Evolutionary conservation across 192 early-diverging fungal species (phyloP).

Genomic region (Coemansia sp.): DNA sequence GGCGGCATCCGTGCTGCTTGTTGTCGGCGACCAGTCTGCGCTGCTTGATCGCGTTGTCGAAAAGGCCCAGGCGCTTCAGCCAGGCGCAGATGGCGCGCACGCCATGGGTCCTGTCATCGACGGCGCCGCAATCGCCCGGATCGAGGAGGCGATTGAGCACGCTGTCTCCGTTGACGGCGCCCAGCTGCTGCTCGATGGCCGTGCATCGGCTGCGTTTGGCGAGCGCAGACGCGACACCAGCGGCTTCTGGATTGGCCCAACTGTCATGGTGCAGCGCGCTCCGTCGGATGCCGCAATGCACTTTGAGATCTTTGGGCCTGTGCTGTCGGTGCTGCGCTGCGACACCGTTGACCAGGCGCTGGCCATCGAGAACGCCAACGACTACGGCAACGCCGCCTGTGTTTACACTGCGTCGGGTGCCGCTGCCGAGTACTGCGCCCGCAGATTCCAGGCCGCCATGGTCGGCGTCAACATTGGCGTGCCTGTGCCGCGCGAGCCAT

Average conservation of each 20-base stretch:
- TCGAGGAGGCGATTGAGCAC: slow-evolving; percentile 60
- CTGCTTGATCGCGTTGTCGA: slow-evolving; percentile 64
- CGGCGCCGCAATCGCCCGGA: slow-evolving; percentile 59
- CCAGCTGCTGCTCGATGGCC: slow-evolving; percentile 71
- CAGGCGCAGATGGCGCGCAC: slow-evolving; percentile 55
- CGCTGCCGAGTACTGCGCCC: slow-evolving; percentile 66
- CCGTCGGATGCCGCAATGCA: slow-evolving; percentile 64
- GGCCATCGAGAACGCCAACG: slow-evolving; percentile 70
- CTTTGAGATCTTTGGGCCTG: slow-evolving; percentile 84
- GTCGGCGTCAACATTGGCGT: slow-evolving; percentile 77
- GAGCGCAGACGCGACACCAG: slow-evolving; percentile 26
- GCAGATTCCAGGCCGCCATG: slow-evolving; percentile 76
- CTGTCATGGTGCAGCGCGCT: slow-evolving; percentile 63
- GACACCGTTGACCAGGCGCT: slow-evolving; percentile 63
- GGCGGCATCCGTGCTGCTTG: slow-evolving; percentile 71
- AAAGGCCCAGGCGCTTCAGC: slow-evolving; percentile 57
- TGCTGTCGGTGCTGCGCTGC: slow-evolving; percentile 65
- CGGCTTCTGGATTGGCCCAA: slow-evolving; percentile 77
- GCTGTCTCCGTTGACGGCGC: slow-evolving; percentile 59
- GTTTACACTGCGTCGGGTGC: slow-evolving; percentile 68
- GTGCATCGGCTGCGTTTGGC: slow-evolving; percentile 40
- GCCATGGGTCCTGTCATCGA: slow-evolving; percentile 81
- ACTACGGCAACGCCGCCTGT: slow-evolving; percentile 71
- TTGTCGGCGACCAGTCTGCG: slow-evolving; percentile 66
- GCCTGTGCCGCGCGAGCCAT: slow-evolving; percentile 73